phyloP scores from a whole-genome alignment of 129 eudicot genomes.

The Tanacetum coccineum region DNA sequence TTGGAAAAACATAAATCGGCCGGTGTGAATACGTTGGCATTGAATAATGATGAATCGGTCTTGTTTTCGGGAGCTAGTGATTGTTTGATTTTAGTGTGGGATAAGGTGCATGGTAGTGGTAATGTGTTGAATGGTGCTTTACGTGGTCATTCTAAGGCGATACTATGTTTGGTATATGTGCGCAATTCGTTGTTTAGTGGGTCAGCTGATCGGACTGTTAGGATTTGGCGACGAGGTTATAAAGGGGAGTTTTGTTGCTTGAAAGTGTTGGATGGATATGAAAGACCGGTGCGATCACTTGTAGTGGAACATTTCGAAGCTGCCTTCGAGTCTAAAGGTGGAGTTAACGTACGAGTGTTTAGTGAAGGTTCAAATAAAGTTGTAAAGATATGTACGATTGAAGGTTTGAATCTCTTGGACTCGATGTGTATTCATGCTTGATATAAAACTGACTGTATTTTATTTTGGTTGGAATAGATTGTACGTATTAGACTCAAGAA shows the following conservation, averaged over 20 bases:
- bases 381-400: slow-evolving; percentile 49
- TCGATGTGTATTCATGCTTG: not conserved
- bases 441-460: too few species aligned
- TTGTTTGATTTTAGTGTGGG: slow-evolving; percentile 77
- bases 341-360: slow-evolving; percentile 37
- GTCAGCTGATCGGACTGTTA: slow-evolving; percentile 86
- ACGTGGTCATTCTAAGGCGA: slow-evolving; percentile 68
- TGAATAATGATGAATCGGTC: slow-evolving; percentile 61
- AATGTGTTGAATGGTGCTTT: slow-evolving; percentile 61
- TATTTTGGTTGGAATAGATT: too few species aligned
- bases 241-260: slow-evolving; percentile 52
- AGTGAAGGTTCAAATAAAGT: slow-evolving; percentile 74
- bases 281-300: slow-evolving; percentile 61
- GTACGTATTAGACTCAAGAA: too few species aligned
- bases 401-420: slow-evolving; percentile 22
- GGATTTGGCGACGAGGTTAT: slow-evolving; percentile 63
- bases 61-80: slow-evolving; percentile 81
- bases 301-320: slow-evolving; percentile 29
- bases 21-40: slow-evolving; percentile 62
- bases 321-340: slow-evolving; percentile 14
- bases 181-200: slow-evolving; percentile 70
- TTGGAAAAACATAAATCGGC: slow-evolving; percentile 83
- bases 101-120: slow-evolving; percentile 56
- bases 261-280: slow-evolving; percentile 57
- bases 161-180: slow-evolving; percentile 54